Conservation (phyloP, 805 yeast genomes). For the Saccharomycopsis sp. region DNA sequence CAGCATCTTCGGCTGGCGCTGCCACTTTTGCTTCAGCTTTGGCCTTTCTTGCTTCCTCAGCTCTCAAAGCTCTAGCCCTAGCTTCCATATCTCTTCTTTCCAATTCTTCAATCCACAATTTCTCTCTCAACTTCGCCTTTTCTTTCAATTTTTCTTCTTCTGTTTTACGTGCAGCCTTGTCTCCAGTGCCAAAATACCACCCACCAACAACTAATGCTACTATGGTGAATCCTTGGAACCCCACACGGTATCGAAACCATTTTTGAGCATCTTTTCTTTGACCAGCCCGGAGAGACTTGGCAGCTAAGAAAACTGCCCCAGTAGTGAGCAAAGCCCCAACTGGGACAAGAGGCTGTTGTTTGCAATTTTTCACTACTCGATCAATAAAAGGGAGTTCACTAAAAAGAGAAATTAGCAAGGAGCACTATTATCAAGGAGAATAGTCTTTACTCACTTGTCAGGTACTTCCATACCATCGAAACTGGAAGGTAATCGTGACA, state of each 20-base stretch:
- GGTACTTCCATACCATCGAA: conserved; percentile 5
- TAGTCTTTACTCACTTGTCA: background rate
- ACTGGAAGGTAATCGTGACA: conserved; percentile 13
- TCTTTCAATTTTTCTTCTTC: conserved; percentile 62
- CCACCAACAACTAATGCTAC: conserved; percentile 82
- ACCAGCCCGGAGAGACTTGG: conserved; percentile 65
- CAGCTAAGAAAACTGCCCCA: conserved; percentile 75
- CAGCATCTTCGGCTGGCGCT: conserved; percentile 1
- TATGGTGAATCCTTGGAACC: conserved; percentile 74
- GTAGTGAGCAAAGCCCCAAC: conserved; percentile 72
- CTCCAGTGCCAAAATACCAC: conserved; percentile 43
- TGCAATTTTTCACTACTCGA: conserved; percentile 54
- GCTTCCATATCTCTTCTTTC: conserved; percentile 79
- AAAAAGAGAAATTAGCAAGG: conserved; percentile 6
- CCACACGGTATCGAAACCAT: conserved; percentile 88
- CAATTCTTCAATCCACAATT: conserved; percentile 72
- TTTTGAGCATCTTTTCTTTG: conserved; percentile 70
- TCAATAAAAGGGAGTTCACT: conserved; percentile 44
- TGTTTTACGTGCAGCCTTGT: conserved; percentile 35
- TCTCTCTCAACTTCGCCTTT: conserved; percentile 81
- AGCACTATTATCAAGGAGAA: background rate
- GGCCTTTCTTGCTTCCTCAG: conserved; percentile 51
- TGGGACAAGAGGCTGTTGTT: conserved; percentile 87
- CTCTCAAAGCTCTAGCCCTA: conserved; percentile 59
- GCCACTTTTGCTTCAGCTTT: conserved; percentile 27